phyloP scores from a whole-genome alignment of 148 eudicot species.

The Heliosperma pusillum region DNA sequence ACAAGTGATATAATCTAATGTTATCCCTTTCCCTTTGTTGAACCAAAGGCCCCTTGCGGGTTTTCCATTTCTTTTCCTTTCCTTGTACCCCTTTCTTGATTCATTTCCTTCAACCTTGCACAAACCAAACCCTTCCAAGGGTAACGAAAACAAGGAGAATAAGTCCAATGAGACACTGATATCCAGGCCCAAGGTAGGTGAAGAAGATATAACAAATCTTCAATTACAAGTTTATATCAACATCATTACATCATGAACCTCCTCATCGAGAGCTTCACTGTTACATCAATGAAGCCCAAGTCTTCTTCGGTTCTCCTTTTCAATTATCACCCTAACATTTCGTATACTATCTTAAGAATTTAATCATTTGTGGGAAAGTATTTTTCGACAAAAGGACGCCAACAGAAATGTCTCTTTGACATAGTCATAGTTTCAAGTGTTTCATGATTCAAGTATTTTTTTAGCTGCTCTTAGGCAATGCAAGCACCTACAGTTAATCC shows the following conservation, averaged over 20 bases:
- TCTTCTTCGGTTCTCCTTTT: too few species aligned
- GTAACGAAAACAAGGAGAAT: not conserved
- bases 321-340: not conserved
- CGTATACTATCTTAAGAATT: not conserved
- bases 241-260: not conserved
- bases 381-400: not conserved
- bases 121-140: too few species aligned
- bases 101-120: too few species aligned
- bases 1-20: too few species aligned
- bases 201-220: not conserved
- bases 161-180: not conserved
- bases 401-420: not conserved
- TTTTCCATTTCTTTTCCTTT: too few species aligned
- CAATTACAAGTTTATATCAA: not conserved
- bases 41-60: too few species aligned
- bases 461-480: not conserved
- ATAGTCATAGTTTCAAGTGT: not conserved
- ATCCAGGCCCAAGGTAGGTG: not conserved
- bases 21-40: too few species aligned
- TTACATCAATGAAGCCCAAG: not conserved
- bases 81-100: too few species aligned
- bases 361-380: not conserved
- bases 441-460: not conserved
- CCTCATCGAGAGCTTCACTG: not conserved
- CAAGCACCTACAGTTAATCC: not conserved